A percentile compares a stretch with the other conserved stretches of the same genome.
Evolutionary conservation across 805 yeast species (phyloP).

Genomic region (Yamadazyma kitorensis): DNA sequence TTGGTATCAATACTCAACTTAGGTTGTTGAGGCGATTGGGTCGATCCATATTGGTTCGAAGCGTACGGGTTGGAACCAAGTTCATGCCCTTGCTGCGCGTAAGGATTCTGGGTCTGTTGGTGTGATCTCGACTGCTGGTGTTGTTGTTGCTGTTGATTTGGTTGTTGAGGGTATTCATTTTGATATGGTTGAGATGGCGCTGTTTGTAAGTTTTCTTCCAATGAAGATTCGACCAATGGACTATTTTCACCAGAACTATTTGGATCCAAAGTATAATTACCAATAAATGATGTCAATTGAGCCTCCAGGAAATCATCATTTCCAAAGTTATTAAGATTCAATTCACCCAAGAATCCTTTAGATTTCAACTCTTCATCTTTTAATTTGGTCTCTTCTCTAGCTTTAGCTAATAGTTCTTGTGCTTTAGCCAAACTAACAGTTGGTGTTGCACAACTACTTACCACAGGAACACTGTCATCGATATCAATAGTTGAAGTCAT

Average conservation of each 20-base stretch:
- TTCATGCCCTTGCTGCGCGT: no score
- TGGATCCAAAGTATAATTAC: conserved; percentile 18
- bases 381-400: conserved; percentile 67
- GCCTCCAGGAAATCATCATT: conserved; percentile 13
- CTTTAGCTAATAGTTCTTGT: conserved; percentile 78
- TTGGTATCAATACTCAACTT: conserved; percentile 34
- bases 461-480: conserved; percentile 88
- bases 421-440: conserved; percentile 86
- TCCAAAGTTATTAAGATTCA: conserved; percentile 9
- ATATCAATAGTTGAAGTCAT: conserved; percentile 96
- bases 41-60: no score
- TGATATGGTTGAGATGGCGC: no score
- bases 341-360: conserved; percentile 21
- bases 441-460: conserved; percentile 93
- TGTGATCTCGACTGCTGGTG: no score
- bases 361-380: conserved; percentile 51
- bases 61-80: neutral
- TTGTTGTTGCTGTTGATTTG: no score
- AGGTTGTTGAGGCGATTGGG: conserved; percentile 17
- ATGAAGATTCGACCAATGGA: conserved; percentile 34
- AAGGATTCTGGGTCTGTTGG: no score
- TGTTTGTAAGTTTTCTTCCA: conserved; percentile 15
- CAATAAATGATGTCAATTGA: conserved; percentile 14
- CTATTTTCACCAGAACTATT: conserved; percentile 29
- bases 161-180: no score